These are phyloP conservation scores for Coemansia sp. DNA, from an alignment of 192 early-diverging fungal species.

Conservation along the genomic window DNA sequence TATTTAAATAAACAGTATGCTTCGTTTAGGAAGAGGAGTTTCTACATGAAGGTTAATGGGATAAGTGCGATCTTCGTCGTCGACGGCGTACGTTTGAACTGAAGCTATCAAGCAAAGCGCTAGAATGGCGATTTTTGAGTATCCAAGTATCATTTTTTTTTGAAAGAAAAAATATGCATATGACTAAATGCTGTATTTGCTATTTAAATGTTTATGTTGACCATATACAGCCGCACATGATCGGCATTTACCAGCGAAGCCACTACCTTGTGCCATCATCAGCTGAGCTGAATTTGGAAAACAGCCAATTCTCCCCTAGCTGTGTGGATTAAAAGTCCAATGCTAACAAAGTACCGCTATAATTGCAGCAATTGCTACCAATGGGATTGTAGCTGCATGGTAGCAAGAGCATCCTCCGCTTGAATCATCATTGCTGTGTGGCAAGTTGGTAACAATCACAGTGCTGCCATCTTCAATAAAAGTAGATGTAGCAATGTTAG, in stretches of 20 bases:
- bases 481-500: conserved; percentile 23
- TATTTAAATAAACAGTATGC: conserved; percentile 14
- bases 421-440: neutral
- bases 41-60: conserved; percentile 36
- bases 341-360: neutral
- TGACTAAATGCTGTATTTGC: neutral
- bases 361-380: neutral
- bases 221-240: conserved; percentile 4
- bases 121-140: no score
- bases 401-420: neutral
- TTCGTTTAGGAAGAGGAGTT: conserved; percentile 23
- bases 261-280: neutral
- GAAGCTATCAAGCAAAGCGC: conserved; percentile 3
- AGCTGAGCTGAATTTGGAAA: neutral
- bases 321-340: neutral
- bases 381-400: no score
- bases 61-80: conserved; percentile 17
- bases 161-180: no score
- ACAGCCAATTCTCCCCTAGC: no score
- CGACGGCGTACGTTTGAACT: neutral
- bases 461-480: conserved; percentile 33
- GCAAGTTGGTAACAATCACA: conserved; percentile 26
- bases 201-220: neutral
- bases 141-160: neutral
- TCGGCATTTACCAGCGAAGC: conserved; percentile 8